Conservation (phyloP, 345 rosid species). For the Anacardium occidentale region DNA sequence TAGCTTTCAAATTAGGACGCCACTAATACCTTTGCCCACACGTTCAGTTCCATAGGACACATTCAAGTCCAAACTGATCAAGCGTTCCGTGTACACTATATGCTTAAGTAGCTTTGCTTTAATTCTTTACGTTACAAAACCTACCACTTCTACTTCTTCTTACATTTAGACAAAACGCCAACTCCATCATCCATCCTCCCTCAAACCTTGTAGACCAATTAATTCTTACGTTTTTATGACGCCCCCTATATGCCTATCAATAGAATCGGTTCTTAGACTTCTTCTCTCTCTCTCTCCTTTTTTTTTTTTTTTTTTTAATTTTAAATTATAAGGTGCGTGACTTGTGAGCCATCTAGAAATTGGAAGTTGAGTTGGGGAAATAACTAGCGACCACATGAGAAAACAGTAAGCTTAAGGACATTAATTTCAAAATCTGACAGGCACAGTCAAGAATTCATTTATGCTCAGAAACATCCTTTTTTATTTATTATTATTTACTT, state of each 20-base stretch:
- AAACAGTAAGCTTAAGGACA: too few species aligned
- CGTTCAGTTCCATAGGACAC: constrained; percentile 3
- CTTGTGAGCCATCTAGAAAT: too few species aligned
- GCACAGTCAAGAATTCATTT: too few species aligned
- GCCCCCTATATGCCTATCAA: not conserved
- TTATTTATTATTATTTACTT: too few species aligned
- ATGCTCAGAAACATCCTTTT: too few species aligned
- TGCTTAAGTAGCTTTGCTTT: not conserved
- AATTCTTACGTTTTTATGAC: constrained; percentile 23
- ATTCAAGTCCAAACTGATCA: not conserved
- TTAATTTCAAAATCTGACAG: too few species aligned
- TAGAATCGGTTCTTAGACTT: too few species aligned
- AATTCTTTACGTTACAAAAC: not conserved
- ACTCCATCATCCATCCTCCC: not conserved
- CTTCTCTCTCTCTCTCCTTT: too few species aligned
- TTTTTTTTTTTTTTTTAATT: not conserved
- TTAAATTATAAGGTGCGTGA: not conserved
- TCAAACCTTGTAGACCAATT: constrained; percentile 11
- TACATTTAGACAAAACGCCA: not conserved
- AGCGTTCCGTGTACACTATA: not conserved
- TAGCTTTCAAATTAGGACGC: not conserved
- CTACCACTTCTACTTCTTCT: not conserved
- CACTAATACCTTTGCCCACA: constrained; percentile 11
- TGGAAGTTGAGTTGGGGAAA: too few species aligned
- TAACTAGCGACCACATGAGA: too few species aligned